Evolutionary conservation across 2,329 filamentous ascomycete genomes (phyloP), one percentile per base, ranked within the genome.

Genomic region (Cladosporium halotolerans): DNA sequence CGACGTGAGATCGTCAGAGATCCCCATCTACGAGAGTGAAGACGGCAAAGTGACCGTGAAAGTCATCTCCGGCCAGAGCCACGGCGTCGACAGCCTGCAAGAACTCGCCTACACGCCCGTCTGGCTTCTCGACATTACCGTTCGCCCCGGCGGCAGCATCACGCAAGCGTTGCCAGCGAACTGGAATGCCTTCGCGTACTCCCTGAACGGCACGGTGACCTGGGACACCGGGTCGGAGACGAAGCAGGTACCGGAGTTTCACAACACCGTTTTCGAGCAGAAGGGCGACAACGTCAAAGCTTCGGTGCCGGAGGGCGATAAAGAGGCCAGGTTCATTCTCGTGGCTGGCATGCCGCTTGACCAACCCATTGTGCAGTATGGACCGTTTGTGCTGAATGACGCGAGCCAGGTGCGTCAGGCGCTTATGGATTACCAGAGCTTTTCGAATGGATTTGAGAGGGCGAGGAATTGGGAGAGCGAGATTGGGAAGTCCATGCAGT

Each of bases 91-190:
- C 66, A 89, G 85, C 11, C 81, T 96, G 50, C 84, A 92, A 67
- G 91, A 97, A 66, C 76, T 97, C 42, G 91, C 92, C 11, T 96
- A 97, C 72, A 97, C 92, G 1, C 93, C 93, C 0, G 90, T 97
- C n/a, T 97, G 92, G 92, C 78, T 96, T 57, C 77, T 97, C 42
- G 92, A 97, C 68, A 76, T 96, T 48, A 83, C 81, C 16, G 81
- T 97, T 50, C 74, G 82, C 63, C 90, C 91, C 0, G 92, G 92
- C 50, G 90, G 88, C 44, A 82, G 77, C 55, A 76, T 97, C 60
- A 78, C 76, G 18, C 92, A 97, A 73, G 71, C 80, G 4, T 67
- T 97, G 2, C 92, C 92, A 0, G 73, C 77, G 57, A 85, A 84
- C 28, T 97, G 90, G 89, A 96, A 95, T 69, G 83, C 88, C 1